Evolutionary conservation across 768 basidiomycete species (phyloP).

Genomic region (Collybia sordida): DNA sequence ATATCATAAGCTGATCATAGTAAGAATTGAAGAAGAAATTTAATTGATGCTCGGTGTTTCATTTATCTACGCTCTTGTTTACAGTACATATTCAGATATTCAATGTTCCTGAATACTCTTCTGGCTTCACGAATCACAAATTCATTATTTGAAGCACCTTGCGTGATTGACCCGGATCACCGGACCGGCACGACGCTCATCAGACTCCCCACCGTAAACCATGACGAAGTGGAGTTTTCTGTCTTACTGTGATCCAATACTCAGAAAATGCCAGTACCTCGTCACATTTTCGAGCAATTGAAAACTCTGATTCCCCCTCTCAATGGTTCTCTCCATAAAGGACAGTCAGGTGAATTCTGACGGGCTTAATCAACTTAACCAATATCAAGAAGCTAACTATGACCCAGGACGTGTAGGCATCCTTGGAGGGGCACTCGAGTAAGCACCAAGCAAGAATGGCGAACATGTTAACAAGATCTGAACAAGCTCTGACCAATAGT

Average conservation of each 20-base stretch:
- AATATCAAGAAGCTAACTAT: neutral
- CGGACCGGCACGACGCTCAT: too few species aligned
- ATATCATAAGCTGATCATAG: too few species aligned
- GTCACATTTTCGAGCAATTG: constrained; percentile 64
- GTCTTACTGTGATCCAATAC: constrained; percentile 1
- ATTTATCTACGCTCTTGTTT: too few species aligned
- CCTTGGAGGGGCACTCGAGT: constrained; percentile 93
- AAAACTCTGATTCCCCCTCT: constrained; percentile 88
- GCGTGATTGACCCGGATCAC: too few species aligned
- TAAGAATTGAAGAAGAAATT: too few species aligned
- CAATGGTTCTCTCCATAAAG: constrained; percentile 87
- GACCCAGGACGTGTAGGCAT: constrained; percentile 82
- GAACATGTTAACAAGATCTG: neutral
- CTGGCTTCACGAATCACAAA: too few species aligned
- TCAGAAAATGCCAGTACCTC: constrained; percentile 57
- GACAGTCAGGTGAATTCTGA: constrained; percentile 73
- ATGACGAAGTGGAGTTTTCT: too few species aligned
- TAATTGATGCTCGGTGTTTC: too few species aligned
- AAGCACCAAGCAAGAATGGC: constrained; percentile 25
- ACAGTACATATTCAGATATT: too few species aligned
- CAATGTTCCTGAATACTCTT: too few species aligned
- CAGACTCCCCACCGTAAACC: too few species aligned
- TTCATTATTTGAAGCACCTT: too few species aligned
- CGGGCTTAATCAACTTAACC: neutral
- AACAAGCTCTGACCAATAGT: constrained; percentile 36